Evolutionary conservation across 768 basidiomycete genomes (phyloP), one percentile per base, ranked within the genome.

Genomic region (Psilocybe subaeruginosa): DNA sequence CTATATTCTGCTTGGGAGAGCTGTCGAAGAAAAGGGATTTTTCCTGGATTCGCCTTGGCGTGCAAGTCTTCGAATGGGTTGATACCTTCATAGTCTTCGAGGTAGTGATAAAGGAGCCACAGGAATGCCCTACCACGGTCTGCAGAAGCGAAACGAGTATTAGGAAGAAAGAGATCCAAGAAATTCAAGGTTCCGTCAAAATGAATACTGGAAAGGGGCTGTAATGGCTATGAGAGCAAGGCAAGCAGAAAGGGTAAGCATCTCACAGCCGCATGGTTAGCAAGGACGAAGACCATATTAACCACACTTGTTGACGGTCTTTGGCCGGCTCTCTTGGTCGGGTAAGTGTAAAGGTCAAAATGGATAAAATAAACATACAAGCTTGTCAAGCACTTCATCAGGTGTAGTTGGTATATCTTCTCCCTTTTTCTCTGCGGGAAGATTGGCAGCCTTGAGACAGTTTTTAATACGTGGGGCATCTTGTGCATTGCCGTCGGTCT

Each of bases 401-500:
- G 93, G 90, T 2, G 86, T 89, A 19, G 89, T 85, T 11, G 92
- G 91, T 45, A 87, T 85, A 47, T 85, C 41, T 43, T 43, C 77
- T 1, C 78, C 77, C 71, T 83, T 87, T 64, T 81, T 76, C 69
- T 96, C 93, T 54, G 82, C 82, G 43, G 90, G 83, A 33, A 94
- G 80, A 23, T 90, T 77, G 35, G 90, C 89, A 41, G 90, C 92
- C 71, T 95, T 95, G 54, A 96, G 80, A 71, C 90, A 91, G 64
- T 93, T 93, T 75, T 96, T 96, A 74, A 96, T 92, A 62, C 94
- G 86, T 19, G 94, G 93, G 43, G 93, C 93, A 72, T 96, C 93
- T 72, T 95, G 92, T 6, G 92, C 85, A 72, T 94, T 93, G 16
- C 90, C 91, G 65, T 90, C 89, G 14, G 93, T 92, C 77, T 91